phyloP scores from a whole-genome alignment of 805 yeast genomes.

The Yamadazyma scolyti region DNA sequence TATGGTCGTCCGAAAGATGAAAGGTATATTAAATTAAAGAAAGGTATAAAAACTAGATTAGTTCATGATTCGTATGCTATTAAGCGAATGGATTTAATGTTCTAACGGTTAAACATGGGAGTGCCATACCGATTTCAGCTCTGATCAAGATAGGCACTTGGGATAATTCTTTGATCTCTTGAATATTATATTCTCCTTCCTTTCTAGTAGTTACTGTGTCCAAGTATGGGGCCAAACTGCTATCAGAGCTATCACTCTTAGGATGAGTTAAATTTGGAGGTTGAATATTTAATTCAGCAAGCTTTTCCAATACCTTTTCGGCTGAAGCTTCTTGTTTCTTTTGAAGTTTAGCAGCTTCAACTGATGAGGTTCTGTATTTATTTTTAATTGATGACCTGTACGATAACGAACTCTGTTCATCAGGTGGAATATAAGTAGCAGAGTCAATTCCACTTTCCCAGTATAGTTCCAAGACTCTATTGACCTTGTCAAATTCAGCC shows the following conservation, averaged over 20 bases:
- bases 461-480: conserved; percentile 69
- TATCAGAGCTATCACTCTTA: neutral
- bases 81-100: conserved; percentile 78
- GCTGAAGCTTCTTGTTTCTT: conserved; percentile 25
- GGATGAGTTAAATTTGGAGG: conserved; percentile 42
- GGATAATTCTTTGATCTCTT: conserved; percentile 74
- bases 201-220: conserved; percentile 52
- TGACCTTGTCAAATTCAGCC: conserved; percentile 81
- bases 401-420: conserved; percentile 74
- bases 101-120: conserved; percentile 91
- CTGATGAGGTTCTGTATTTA: conserved; percentile 67
- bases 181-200: conserved; percentile 63
- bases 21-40: conserved; percentile 2
- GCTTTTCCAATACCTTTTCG: conserved; percentile 45
- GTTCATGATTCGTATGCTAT: conserved; percentile 4
- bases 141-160: conserved; percentile 82
- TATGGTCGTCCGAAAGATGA: too few species aligned
- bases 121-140: conserved; percentile 92
- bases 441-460: conserved; percentile 95
- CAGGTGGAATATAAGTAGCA: conserved; percentile 88
- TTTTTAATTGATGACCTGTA: conserved; percentile 76
- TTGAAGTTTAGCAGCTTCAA: conserved; percentile 66
- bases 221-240: conserved; percentile 53
- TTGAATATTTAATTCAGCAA: conserved; percentile 46
- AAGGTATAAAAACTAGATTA: too few species aligned